Percentiles rank a stretch among this genome's conserved stretches.
phyloP scores from a whole-genome alignment of 1,284 basidiomycete species.

The Abortiporus biennis region DNA sequence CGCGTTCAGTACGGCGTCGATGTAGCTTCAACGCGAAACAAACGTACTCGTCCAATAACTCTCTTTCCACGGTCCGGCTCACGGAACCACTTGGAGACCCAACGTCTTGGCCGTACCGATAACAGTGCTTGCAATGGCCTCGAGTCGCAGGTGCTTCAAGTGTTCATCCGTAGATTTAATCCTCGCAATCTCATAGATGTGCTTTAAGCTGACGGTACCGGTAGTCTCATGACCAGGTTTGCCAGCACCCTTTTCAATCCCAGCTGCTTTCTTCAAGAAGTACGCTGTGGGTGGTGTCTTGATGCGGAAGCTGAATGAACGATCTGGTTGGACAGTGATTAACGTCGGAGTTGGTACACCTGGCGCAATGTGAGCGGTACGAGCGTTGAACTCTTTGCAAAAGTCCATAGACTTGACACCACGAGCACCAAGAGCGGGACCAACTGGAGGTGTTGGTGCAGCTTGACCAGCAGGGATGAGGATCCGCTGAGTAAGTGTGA shows the following conservation, averaged over 20 bases:
- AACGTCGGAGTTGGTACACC: constrained; percentile 87
- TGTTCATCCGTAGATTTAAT: constrained; percentile 91
- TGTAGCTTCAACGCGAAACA: constrained; percentile 1
- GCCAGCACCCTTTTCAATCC: constrained; percentile 85
- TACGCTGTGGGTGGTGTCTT: constrained; percentile 91
- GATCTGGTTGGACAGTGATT: constrained; percentile 92
- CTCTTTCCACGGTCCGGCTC: constrained; percentile 28
- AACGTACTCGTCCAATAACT: too few species aligned
- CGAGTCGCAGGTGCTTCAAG: constrained; percentile 77
- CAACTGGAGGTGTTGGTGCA: constrained; percentile 93
- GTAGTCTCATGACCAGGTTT: constrained; percentile 71
- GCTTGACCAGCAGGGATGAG: constrained; percentile 93
- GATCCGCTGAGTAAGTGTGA: constrained; percentile 54
- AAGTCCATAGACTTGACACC: constrained; percentile 99
- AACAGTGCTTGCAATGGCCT: constrained; percentile 84
- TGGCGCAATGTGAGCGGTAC: constrained; percentile 82
- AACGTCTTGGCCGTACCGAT: constrained; percentile 81
- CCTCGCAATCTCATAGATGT: constrained; percentile 98
- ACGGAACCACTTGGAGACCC: constrained; percentile 86
- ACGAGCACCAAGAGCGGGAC: constrained; percentile 94
- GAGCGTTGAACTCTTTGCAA: constrained; percentile 95
- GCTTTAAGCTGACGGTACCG: constrained; percentile 90
- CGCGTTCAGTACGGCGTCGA: background rate
- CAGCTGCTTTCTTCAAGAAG: constrained; percentile 89
- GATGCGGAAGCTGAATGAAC: constrained; percentile 89